Conservation (phyloP, 2,329 filamentous ascomycete genomes). For the Colletotrichum cereale region DNA sequence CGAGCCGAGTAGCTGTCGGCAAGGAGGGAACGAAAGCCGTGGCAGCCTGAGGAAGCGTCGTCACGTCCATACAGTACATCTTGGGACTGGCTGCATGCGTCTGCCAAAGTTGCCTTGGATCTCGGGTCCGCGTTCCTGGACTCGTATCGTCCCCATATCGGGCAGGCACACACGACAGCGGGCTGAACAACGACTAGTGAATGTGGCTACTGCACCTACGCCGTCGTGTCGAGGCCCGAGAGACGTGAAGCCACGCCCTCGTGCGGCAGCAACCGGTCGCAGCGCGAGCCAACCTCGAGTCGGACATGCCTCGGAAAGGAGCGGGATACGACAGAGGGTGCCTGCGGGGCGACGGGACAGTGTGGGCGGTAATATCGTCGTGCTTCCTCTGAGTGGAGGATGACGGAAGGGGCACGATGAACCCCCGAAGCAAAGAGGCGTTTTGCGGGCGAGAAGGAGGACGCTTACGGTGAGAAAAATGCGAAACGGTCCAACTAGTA, state of each 20-base stretch:
- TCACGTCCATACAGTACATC: conserved; percentile 4
- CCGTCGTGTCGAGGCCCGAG: neutral
- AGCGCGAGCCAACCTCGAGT: conserved; percentile 5
- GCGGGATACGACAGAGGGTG: conserved; percentile 17
- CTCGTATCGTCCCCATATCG: neutral
- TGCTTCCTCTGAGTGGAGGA: neutral
- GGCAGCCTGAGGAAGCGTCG: neutral
- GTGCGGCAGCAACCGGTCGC: conserved; percentile 27
- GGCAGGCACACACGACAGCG: neutral
- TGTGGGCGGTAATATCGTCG: conserved; percentile 26
- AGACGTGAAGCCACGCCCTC: conserved; percentile 2
- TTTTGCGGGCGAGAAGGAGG: neutral
- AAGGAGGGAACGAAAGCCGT: conserved; percentile 33
- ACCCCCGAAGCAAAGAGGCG: conserved; percentile 2
- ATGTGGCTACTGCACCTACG: neutral
- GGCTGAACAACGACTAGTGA: neutral
- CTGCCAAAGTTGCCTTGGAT: conserved; percentile 17
- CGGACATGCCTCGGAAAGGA: conserved; percentile 28
- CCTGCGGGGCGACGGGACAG: neutral
- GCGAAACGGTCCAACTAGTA: conserved; percentile 22
- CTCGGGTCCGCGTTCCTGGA: conserved; percentile 30
- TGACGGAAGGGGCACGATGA: conserved; percentile 3
- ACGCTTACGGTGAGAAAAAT: conserved; percentile 9
- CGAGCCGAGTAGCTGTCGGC: conserved; percentile 31
- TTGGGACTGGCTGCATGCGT: conserved; percentile 29